Evolutionary conservation across 768 basidiomycete species (phyloP).

Genomic region (Suillus fuscotomentosus): DNA sequence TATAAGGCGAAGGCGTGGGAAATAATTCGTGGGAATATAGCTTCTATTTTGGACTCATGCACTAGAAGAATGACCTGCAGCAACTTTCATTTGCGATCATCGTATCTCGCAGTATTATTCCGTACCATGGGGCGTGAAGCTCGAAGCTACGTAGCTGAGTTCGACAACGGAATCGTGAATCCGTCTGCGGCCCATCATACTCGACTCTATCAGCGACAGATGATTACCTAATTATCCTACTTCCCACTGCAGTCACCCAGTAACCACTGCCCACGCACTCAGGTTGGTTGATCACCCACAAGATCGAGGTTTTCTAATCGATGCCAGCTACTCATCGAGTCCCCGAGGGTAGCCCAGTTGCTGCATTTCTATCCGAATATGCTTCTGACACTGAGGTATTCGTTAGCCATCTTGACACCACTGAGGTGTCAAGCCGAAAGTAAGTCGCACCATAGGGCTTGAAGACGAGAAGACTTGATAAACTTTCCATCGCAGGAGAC

Average conservation of each 20-base stretch:
- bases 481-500: constrained; percentile 13
- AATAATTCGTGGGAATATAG: neutral
- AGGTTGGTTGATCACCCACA: neutral
- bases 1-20: constrained; percentile 19
- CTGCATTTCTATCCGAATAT: constrained; percentile 16
- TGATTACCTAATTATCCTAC: constrained; percentile 7
- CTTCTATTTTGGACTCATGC: neutral
- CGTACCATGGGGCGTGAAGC: neutral
- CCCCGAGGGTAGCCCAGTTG: constrained; percentile 25
- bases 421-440: constrained; percentile 20
- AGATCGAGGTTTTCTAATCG: constrained; percentile 1
- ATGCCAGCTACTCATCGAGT: constrained; percentile 27
- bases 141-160: neutral
- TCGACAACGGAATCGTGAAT: neutral
- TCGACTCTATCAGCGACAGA: neutral
- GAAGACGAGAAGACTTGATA: neutral
- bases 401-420: constrained; percentile 28
- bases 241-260: neutral
- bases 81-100: neutral
- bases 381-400: constrained; percentile 25
- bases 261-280: neutral
- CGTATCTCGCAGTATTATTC: neutral
- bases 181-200: neutral
- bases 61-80: neutral
- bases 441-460: constrained; percentile 11